Conservation (phyloP, 352 stramenopile genomes). For the Globisporangium sylvaticum region DNA sequence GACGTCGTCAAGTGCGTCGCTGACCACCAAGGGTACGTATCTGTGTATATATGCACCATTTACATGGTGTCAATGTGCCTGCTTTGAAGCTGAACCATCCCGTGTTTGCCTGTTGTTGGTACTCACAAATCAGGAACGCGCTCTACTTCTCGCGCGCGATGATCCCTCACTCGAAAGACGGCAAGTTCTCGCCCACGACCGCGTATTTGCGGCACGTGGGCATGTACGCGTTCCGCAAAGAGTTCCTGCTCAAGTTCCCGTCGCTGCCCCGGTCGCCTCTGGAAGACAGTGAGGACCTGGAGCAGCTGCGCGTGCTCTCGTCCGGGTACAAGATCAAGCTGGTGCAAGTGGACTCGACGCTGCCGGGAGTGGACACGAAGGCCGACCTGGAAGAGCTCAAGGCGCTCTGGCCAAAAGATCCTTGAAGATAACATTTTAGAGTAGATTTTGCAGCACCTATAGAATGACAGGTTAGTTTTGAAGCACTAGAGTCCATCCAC, state of each 20-base stretch:
- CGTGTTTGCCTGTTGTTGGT: background rate
- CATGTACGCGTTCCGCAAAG: conserved; percentile 74
- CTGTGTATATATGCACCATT: background rate
- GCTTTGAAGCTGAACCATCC: background rate
- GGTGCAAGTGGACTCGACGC: conserved; percentile 51
- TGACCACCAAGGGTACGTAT: conserved; percentile 49
- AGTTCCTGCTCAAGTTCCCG: conserved; percentile 71
- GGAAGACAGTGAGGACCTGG: conserved; percentile 69
- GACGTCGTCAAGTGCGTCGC: conserved; percentile 80
- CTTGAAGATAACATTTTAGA: background rate
- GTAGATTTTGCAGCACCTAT: background rate
- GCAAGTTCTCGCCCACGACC: conserved; percentile 42
- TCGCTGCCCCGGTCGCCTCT: conserved; percentile 47
- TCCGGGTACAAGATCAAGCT: conserved; percentile 70
- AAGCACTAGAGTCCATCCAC: background rate
- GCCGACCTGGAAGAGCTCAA: conserved; percentile 58
- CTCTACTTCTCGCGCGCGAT: conserved; percentile 84
- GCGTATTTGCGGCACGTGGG: conserved; percentile 73
- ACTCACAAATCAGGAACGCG: conserved; percentile 40
- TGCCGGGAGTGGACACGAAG: conserved; percentile 68
- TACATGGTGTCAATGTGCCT: background rate
- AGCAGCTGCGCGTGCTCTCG: conserved; percentile 83
- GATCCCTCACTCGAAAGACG: conserved; percentile 72
- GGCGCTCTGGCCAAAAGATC: conserved; percentile 15
- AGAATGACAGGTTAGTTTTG: background rate